A percentile compares a stretch with the other conserved stretches of the same genome.
phyloP scores from a whole-genome alignment of 805 yeast species.

The Candida easanensis region DNA sequence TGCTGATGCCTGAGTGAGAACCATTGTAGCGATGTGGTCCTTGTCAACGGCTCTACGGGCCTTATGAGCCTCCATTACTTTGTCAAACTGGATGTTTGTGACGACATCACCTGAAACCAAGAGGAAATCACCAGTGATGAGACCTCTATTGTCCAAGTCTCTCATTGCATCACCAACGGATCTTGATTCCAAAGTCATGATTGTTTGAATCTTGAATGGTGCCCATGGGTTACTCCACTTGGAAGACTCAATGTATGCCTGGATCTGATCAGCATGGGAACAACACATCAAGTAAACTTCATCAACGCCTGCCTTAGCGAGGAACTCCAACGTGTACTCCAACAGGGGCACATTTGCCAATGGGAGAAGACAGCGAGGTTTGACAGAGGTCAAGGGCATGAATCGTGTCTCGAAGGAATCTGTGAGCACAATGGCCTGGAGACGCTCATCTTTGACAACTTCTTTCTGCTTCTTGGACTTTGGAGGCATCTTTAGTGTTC shows the following conservation, averaged over 20 bases:
- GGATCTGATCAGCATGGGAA: constrained; percentile 86
- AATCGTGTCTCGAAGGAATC: constrained; percentile 92
- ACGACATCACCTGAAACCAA: constrained; percentile 93
- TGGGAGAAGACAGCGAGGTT: constrained; percentile 89
- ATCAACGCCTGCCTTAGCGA: constrained; percentile 85
- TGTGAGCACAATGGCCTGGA: constrained; percentile 92
- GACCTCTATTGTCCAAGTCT: constrained; percentile 86
- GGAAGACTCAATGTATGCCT: constrained; percentile 70
- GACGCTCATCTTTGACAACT: constrained; percentile 62
- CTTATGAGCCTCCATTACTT: constrained; percentile 71
- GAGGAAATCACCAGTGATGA: constrained; percentile 86
- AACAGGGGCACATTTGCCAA: constrained; percentile 90
- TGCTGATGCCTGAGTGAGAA: constrained; percentile 79
- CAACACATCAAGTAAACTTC: constrained; percentile 91
- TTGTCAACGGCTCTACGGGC: constrained; percentile 70
- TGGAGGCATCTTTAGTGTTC: constrained; percentile 41
- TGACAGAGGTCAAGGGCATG: constrained; percentile 83
- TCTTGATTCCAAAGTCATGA: constrained; percentile 80
- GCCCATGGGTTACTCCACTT: constrained; percentile 69
- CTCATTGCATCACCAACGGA: constrained; percentile 98
- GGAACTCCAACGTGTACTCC: constrained; percentile 91
- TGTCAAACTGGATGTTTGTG: constrained; percentile 80
- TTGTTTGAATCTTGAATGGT: constrained; percentile 77
- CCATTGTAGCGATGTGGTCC: constrained; percentile 94
- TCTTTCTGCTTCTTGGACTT: constrained; percentile 54